A percentile compares a stretch with the other conserved stretches of the same genome.
These are phyloP conservation scores for Emiliania huxleyi DNA, from an alignment of 78 protist genomes.

Conservation along the genomic window DNA sequence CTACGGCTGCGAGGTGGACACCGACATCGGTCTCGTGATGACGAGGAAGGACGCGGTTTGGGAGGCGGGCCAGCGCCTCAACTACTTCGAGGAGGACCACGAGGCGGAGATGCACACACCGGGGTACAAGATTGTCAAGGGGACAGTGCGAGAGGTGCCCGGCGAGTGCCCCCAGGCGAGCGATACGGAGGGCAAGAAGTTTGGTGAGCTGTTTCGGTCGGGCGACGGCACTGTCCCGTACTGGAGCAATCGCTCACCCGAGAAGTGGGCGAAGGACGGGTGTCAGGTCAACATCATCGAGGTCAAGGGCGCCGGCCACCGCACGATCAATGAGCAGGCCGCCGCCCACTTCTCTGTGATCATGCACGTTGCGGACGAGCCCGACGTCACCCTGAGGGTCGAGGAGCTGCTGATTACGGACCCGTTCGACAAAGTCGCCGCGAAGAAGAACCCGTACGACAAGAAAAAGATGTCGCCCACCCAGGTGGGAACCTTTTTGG, in stretches of 20 bases:
- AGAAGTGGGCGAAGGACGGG: not conserved
- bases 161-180: not conserved
- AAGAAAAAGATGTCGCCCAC: too few species aligned
- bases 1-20: not conserved
- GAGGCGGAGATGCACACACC: not conserved
- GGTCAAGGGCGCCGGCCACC: not conserved
- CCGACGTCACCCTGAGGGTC: not conserved
- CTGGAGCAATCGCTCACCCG: not conserved
- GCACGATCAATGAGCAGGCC: not conserved
- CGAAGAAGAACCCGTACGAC: too few species aligned
- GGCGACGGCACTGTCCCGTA: not conserved
- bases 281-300: not conserved
- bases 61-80: not conserved
- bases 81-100: not conserved
- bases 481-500: too few species aligned
- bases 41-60: not conserved
- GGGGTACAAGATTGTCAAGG: not conserved
- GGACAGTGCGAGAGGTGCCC: not conserved
- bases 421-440: too few species aligned
- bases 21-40: not conserved
- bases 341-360: not conserved
- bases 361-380: not conserved
- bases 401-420: too few species aligned
- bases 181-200: not conserved
- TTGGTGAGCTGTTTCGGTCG: not conserved